Percentiles rank a stretch among this genome's conserved stretches.
Evolutionary conservation across 306 rosid genomes (phyloP).

Genomic region (Prunus campanulata): DNA sequence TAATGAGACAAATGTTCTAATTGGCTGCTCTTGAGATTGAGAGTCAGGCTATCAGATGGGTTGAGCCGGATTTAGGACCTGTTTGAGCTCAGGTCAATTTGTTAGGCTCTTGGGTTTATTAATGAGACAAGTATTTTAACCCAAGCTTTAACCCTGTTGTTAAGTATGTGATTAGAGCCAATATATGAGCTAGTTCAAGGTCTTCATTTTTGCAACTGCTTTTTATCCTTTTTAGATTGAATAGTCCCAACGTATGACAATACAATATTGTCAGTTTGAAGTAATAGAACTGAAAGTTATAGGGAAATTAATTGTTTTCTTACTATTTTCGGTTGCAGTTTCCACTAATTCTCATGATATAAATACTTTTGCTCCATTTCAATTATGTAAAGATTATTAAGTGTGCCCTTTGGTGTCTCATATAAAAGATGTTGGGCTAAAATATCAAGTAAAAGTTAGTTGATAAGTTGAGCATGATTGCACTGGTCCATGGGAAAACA

Average conservation of each 20-base stretch:
- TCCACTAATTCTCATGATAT: not conserved
- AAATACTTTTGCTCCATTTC: not conserved
- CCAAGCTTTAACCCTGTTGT: not conserved
- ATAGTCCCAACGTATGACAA: not conserved
- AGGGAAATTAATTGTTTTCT: not conserved
- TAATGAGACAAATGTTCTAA: not conserved
- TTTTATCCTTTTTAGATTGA: not conserved
- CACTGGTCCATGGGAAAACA: too few relatives aligned
- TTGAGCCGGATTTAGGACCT: not conserved
- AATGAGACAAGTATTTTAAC: not conserved
- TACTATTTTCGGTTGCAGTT: not conserved
- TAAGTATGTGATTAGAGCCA: not conserved
- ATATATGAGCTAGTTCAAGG: not conserved
- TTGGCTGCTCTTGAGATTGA: not conserved
- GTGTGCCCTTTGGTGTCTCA: slow-evolving; percentile 34
- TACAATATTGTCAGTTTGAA: not conserved
- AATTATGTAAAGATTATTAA: not conserved
- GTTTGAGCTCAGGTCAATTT: not conserved
- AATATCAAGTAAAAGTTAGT: too few relatives aligned
- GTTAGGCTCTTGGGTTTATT: not conserved
- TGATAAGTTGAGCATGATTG: too few relatives aligned
- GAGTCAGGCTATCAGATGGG: not conserved
- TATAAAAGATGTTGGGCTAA: too few relatives aligned
- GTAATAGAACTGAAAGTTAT: not conserved
- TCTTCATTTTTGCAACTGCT: not conserved